Conservation (phyloP, 2,329 filamentous ascomycete species). For the Fusarium kyushuense region DNA sequence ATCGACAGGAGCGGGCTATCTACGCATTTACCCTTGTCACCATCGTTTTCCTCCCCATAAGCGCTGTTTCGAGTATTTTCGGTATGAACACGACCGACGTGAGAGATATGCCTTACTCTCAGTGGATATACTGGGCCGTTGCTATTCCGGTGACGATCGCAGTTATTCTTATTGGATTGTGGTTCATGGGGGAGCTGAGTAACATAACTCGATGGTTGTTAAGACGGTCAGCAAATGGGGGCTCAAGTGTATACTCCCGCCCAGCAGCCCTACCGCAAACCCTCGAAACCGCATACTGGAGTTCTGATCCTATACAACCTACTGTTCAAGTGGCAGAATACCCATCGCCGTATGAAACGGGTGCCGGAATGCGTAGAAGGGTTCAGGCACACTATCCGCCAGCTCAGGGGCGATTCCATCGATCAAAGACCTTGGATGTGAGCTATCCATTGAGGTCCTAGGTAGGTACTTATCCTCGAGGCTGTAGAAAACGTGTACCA, state of each 20-base stretch:
- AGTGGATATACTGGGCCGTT: constrained; percentile 64
- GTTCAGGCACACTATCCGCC: constrained; percentile 7
- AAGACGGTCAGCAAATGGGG: constrained; percentile 28
- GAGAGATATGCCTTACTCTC: constrained; percentile 60
- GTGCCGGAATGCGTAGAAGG: constrained; percentile 25
- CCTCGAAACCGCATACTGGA: constrained; percentile 19
- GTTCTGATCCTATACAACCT: constrained; percentile 4
- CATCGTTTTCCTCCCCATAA: constrained; percentile 62
- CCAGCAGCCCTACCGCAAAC: constrained; percentile 25
- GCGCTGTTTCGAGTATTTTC: constrained; percentile 61
- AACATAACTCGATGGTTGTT: constrained; percentile 50
- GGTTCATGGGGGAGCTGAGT: constrained; percentile 59
- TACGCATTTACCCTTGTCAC: constrained; percentile 65
- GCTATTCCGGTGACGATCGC: constrained; percentile 60
- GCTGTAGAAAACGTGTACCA: neutral
- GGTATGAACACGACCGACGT: constrained; percentile 67
- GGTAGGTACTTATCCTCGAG: neutral
- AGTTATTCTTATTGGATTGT: constrained; percentile 55
- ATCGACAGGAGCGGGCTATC: constrained; percentile 61
- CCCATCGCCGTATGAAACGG: constrained; percentile 9
- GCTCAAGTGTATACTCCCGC: constrained; percentile 22
- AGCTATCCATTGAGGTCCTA: too few species aligned
- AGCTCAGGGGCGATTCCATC: constrained; percentile 3
- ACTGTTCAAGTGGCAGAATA: constrained; percentile 16
- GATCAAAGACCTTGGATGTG: too few species aligned